A percentile compares a stretch with the other conserved stretches of the same genome.
These are phyloP conservation scores for Pisolithus sp. DNA, from an alignment of 768 basidiomycete genomes.

Conservation along the genomic window DNA sequence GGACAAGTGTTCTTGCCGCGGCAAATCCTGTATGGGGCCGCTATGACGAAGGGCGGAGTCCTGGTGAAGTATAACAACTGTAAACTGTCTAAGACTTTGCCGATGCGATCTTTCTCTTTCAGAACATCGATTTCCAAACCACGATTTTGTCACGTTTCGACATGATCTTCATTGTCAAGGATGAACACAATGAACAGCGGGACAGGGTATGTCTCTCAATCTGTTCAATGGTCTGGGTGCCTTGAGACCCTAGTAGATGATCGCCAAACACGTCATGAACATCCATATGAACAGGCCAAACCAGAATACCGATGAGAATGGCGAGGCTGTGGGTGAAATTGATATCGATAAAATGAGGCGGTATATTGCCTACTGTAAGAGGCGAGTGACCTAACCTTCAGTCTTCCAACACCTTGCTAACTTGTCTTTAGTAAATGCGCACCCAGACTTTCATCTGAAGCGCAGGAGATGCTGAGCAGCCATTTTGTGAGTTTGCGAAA, in stretches of 20 bases:
- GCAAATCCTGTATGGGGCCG: constrained; percentile 98
- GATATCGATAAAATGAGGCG: constrained; percentile 98
- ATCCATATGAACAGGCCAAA: constrained; percentile 95
- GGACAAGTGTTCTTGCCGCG: constrained; percentile 93
- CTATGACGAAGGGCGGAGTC: constrained; percentile 94
- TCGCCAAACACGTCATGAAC: constrained; percentile 97
- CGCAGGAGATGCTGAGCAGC: constrained; percentile 92
- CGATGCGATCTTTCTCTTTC: not conserved
- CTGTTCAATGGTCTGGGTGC: not conserved
- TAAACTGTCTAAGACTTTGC: not conserved
- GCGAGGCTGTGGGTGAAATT: constrained; percentile 78
- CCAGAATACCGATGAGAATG: constrained; percentile 50
- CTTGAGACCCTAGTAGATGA: constrained; percentile 49
- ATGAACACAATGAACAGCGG: constrained; percentile 92
- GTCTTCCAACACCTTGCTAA: constrained; percentile 1
- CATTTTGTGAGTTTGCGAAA: constrained; percentile 92
- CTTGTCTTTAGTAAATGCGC: constrained; percentile 75
- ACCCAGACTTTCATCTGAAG: constrained; percentile 86
- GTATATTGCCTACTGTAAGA: constrained; percentile 94
- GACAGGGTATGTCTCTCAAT: constrained; percentile 58
- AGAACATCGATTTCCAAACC: constrained; percentile 96
- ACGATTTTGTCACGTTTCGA: constrained; percentile 98
- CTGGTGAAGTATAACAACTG: constrained; percentile 65
- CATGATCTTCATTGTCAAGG: constrained; percentile 99
- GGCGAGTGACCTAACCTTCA: constrained; percentile 38